Conservation (phyloP, 78 protist species). For the Protostelium mycophagum region DNA sequence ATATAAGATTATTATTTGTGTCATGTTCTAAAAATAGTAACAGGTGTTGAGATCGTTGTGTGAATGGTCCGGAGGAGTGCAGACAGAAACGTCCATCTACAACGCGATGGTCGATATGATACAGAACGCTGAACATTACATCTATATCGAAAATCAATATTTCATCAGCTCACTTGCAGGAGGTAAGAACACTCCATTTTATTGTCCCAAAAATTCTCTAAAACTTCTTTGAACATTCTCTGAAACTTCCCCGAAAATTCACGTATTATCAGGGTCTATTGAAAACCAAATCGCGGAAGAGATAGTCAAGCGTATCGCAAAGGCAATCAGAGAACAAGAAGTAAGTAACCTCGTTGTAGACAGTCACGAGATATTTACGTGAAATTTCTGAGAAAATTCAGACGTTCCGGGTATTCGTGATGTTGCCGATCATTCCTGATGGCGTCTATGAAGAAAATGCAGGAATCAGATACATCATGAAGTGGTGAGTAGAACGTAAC, state of each 20-base stretch:
- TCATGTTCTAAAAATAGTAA: too few species aligned
- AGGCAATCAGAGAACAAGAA: conserved; percentile 54
- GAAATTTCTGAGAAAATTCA: background rate
- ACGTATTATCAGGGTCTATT: background rate
- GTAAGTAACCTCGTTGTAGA: too few species aligned
- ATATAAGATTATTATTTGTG: too few species aligned
- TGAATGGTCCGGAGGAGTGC: conserved; percentile 69
- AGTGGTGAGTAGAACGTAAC: conserved; percentile 58
- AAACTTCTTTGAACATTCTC: too few species aligned
- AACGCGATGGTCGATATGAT: conserved; percentile 68
- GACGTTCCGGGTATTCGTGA: conserved; percentile 26
- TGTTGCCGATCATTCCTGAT: conserved; percentile 48
- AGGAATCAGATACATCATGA: conserved; percentile 50
- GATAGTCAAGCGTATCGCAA: conserved; percentile 52
- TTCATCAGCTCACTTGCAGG: conserved; percentile 56
- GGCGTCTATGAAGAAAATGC: conserved; percentile 44
- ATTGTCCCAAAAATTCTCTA: too few species aligned
- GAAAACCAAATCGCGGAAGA: conserved; percentile 49
- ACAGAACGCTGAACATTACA: conserved; percentile 58
- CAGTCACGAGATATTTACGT: background rate
- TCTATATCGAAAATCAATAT: conserved; percentile 85
- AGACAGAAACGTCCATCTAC: conserved; percentile 61
- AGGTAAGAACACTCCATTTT: too few species aligned
- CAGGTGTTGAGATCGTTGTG: conserved; percentile 43
- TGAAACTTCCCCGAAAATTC: background rate